Base-by-base conservation (phyloP, 331 rosid species). In the Rhamnella rubrinervis region DNA sequence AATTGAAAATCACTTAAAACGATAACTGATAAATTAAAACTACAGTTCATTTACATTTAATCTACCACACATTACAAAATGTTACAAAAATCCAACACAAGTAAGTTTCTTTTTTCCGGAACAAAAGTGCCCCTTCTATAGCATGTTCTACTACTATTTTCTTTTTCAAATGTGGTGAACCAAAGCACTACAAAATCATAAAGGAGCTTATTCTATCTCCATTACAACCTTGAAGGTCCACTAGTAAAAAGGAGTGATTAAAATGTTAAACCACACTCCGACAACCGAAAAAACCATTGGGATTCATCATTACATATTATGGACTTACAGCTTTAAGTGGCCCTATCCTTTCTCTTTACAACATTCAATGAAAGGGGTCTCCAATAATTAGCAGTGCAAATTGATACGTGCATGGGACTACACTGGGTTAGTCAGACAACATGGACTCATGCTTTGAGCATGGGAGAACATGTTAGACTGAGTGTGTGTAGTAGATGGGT, bases 121-220 rank as follows among this genome's bases (percentile, higher is more conserved):
- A 84, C 98, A 97, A 91, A 64, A 91, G 72, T 44, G 89, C 96
- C 63, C 86, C 96, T 81, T 89, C 92, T 21, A 96, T 95, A 0
- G 97, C 98, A 74, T 78, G 71, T 81, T 93, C 96, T 7, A 84
- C 84, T 6, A 97, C 96, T 25, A 83, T 87, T 70, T 85, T 91
- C 89, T 91, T 93, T 59, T 60, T 93, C 16, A n/a, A 6, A 46
- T 51, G 76, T 6, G 96, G 79, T 57, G 71, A 71, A 52, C 98
- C 87, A 23, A 67, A n/a, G 74, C 85, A 80, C 82, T 85, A 92
- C 8, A 88, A 76, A 62, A 76, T 20, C 73, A 41, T 50, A 75
- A 84, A 9, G 84, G 75, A 37, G 55, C 46, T 38, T 91, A 96
- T 68, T 93, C 96, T 8, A 89, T 84, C 76, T 78, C 82, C 64